Percentiles rank a stretch among this genome's conserved stretches.
Conservation (phyloP, 2,329 filamentous ascomycete species). For the Sarocladiaceae sp. region DNA sequence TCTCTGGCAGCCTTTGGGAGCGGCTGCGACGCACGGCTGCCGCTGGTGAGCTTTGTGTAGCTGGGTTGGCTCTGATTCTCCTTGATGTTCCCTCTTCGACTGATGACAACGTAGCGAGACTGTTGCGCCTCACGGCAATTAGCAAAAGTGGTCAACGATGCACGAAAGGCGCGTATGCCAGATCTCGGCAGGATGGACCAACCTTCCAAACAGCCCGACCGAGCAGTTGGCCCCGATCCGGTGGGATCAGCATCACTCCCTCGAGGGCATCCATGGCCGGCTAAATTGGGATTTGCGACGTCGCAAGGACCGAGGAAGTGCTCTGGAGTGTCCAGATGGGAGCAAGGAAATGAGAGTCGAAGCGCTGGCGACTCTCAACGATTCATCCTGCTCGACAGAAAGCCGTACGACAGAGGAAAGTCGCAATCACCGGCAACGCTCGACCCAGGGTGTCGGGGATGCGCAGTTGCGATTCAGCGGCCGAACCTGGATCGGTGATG, state of each 20-base stretch:
- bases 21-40: conserved; percentile 30
- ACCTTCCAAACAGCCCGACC: conserved; percentile 49
- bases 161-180: neutral
- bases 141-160: conserved; percentile 15
- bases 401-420: too few species aligned
- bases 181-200: conserved; percentile 13
- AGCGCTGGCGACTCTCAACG: too few species aligned
- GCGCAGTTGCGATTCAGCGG: too few species aligned
- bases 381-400: too few species aligned
- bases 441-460: too few species aligned
- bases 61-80: conserved; percentile 30
- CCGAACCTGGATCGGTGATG: too few species aligned
- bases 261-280: conserved; percentile 33
- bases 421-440: too few species aligned
- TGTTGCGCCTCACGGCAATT: too few species aligned
- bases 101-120: conserved; percentile 55
- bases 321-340: too few species aligned
- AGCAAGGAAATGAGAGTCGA: too few species aligned
- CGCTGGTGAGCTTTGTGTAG: conserved; percentile 33
- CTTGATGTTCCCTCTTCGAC: conserved; percentile 28
- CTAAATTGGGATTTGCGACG: conserved; percentile 4
- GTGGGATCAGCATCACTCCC: conserved; percentile 42
- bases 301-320: neutral
- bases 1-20: conserved; percentile 30
- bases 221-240: conserved; percentile 44